Percentiles rank a stretch among this genome's conserved stretches.
Conservation (phyloP, 2,329 filamentous ascomycete genomes). For the Alternaria sp. region DNA sequence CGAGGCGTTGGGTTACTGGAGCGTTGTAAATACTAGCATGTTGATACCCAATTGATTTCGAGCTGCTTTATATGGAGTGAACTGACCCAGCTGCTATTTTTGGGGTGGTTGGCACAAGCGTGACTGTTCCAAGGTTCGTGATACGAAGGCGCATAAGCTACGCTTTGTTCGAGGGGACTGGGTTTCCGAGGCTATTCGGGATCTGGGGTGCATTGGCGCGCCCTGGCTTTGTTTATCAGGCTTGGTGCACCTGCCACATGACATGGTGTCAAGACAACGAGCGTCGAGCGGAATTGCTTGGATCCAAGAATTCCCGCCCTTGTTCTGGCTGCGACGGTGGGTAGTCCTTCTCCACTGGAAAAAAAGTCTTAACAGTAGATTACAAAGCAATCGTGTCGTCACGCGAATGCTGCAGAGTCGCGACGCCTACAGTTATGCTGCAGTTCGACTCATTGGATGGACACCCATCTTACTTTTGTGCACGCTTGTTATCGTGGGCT, state of each 20-base stretch:
- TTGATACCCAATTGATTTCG: neutral
- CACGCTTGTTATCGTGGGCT: constrained; percentile 10
- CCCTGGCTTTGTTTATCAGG: constrained; percentile 13
- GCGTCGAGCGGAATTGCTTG: constrained; percentile 32
- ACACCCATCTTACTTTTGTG: neutral
- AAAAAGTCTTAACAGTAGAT: neutral
- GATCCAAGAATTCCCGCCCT: constrained; percentile 34
- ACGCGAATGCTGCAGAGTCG: neutral
- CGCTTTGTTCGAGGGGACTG: neutral
- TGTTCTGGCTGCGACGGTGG: neutral
- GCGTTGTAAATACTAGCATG: constrained; percentile 4
- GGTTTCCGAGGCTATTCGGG: neutral
- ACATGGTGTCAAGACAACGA: constrained; percentile 10
- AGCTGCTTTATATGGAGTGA: neutral
- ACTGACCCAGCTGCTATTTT: neutral
- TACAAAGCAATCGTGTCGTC: constrained; percentile 1
- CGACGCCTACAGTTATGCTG: neutral
- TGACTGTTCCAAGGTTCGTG: neutral
- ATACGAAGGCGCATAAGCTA: neutral
- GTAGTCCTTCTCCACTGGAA: neutral
- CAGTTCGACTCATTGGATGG: neutral
- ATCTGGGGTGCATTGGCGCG: constrained; percentile 26
- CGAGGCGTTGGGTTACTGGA: constrained; percentile 5
- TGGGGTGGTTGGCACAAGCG: neutral
- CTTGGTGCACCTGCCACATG: constrained; percentile 14